Evolutionary conservation across 31 red algal species (phyloP).

Genomic region (Odonthalia washingtoniensis): DNA sequence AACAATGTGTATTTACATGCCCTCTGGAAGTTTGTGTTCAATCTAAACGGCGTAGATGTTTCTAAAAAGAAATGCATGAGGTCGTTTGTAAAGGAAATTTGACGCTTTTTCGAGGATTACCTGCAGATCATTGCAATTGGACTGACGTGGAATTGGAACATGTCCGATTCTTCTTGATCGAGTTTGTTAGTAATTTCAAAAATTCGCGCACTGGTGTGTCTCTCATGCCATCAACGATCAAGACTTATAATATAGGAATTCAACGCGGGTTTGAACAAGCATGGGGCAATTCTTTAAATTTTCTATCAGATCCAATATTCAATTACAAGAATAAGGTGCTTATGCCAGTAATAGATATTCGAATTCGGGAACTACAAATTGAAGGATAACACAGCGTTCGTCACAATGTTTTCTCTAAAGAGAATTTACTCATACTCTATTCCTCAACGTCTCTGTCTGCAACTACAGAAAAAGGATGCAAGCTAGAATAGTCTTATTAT

Average conservation of each 20-base stretch:
- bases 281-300: slow-evolving; percentile 5
- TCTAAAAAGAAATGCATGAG: too few relatives aligned
- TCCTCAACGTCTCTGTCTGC: not conserved
- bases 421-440: slow-evolving; percentile 24
- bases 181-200: not conserved
- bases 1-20: too few relatives aligned
- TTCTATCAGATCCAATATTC: slow-evolving; percentile 19
- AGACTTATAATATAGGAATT: not conserved
- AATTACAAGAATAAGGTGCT: slow-evolving; percentile 16
- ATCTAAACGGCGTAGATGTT: too few relatives aligned
- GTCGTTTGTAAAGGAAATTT: too few relatives aligned
- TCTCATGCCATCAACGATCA: not conserved
- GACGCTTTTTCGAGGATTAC: too few relatives aligned
- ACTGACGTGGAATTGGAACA: too few relatives aligned
- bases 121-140: too few relatives aligned
- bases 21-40: too few relatives aligned
- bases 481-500: slow-evolving; percentile 19
- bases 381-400: not conserved
- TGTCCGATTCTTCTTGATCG: not conserved
- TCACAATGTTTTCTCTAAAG: slow-evolving; percentile 23
- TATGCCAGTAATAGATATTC: slow-evolving; percentile 23
- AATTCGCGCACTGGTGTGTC: not conserved
- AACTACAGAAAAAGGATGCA: not conserved
- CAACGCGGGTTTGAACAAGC: not conserved
- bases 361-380: not conserved